phyloP scores from a whole-genome alignment of 1,284 basidiomycete genomes.

The Gomphus sp. region DNA sequence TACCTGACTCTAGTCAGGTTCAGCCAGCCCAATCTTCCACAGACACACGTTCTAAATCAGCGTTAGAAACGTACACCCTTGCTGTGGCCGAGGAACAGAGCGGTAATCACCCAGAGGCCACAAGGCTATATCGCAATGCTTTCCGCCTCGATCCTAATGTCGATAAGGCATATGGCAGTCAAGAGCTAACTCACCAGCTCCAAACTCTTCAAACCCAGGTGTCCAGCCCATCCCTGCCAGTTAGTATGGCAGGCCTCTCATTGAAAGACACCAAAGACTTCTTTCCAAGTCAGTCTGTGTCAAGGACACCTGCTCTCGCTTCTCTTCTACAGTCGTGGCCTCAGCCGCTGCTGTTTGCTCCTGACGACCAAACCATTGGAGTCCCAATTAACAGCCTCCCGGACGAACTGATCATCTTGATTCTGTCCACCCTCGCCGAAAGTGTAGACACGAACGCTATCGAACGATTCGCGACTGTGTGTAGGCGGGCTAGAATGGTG shows the following conservation, averaged over 20 bases:
- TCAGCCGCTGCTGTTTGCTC: conserved; percentile 46
- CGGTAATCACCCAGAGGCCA: conserved; percentile 66
- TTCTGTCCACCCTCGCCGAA: conserved; percentile 37
- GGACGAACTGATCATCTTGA: conserved; percentile 62
- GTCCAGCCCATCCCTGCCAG: background rate
- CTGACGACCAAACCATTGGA: conserved; percentile 55
- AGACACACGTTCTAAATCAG: conserved; percentile 20
- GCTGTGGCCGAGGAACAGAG: conserved; percentile 68
- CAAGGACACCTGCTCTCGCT: background rate
- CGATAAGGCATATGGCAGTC: conserved; percentile 49
- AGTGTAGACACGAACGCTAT: conserved; percentile 55
- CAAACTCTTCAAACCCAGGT: no score
- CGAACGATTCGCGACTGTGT: conserved; percentile 67
- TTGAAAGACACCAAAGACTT: background rate
- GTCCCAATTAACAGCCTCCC: conserved; percentile 54
- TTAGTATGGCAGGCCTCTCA: background rate
- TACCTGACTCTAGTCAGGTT: background rate
- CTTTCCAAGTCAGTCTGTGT: background rate
- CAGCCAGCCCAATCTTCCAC: background rate
- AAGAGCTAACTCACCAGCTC: conserved; percentile 34
- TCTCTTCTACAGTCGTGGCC: conserved; percentile 18
- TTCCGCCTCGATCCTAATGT: conserved; percentile 68
- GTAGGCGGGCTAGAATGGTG: conserved; percentile 64
- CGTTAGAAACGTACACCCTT: conserved; percentile 56
- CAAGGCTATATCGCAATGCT: conserved; percentile 66